Percentiles rank a stretch among this genome's conserved stretches.
Evolutionary conservation across 1,284 basidiomycete species (phyloP).

Genomic region (Ceratobasidium sp.): DNA sequence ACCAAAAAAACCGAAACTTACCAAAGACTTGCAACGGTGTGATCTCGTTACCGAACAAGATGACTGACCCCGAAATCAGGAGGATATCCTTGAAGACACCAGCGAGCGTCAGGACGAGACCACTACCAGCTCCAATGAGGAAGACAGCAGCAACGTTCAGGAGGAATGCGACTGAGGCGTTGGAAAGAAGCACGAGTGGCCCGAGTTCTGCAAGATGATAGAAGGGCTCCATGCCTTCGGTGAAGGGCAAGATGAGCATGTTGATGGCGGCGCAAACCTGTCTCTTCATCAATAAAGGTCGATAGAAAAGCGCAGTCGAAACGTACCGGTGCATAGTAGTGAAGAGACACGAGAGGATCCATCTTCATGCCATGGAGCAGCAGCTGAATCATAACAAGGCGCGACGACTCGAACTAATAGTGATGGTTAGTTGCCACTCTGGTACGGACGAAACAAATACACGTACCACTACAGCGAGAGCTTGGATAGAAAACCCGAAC

Average conservation of each 20-base stretch:
- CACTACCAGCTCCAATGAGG: conserved; percentile 88
- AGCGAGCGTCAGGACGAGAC: conserved; percentile 90
- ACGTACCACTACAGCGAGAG: conserved; percentile 79
- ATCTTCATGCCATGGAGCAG: conserved; percentile 96
- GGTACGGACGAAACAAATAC: not conserved
- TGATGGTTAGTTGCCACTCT: conserved; percentile 46
- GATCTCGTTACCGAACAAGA: conserved; percentile 82
- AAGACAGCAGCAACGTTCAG: conserved; percentile 96
- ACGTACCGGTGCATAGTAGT: conserved; percentile 89
- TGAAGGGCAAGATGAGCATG: conserved; percentile 83
- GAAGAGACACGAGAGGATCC: conserved; percentile 94
- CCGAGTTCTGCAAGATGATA: conserved; percentile 77
- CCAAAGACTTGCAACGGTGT: conserved; percentile 89
- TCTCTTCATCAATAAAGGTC: conserved; percentile 43
- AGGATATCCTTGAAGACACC: conserved; percentile 98
- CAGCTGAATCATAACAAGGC: conserved; percentile 96
- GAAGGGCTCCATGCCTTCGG: conserved; percentile 91
- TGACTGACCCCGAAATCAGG: conserved; percentile 88
- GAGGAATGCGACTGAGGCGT: conserved; percentile 89
- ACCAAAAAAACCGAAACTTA: conserved; percentile 54
- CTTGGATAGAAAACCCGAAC: conserved; percentile 86
- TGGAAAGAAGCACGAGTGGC: conserved; percentile 80
- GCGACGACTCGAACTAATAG: conserved; percentile 81
- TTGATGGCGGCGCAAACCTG: conserved; percentile 89
- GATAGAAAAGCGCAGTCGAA: not conserved